Conservation (phyloP, 495 filamentous ascomycete genomes). For the Neurospora sp. region DNA sequence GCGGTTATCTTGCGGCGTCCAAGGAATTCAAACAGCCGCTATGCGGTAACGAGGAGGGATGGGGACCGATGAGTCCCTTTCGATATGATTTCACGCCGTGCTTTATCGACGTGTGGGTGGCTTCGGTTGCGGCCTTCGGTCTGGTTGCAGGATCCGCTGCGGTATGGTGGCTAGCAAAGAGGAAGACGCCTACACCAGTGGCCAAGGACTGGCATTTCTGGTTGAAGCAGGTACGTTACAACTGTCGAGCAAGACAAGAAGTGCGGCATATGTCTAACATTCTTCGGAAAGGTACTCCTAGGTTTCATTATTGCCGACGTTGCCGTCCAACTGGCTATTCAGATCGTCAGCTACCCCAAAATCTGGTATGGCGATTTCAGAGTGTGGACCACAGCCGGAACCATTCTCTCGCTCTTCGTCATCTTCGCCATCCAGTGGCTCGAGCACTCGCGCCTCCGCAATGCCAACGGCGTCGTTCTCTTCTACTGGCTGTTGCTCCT, state of each 20-base stretch:
- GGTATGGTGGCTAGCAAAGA: conserved; percentile 51
- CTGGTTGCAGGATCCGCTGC: conserved; percentile 66
- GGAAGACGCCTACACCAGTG: conserved; percentile 54
- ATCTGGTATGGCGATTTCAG: conserved; percentile 76
- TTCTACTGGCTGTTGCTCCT: conserved; percentile 94
- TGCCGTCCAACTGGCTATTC: conserved; percentile 62
- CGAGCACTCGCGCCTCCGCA: conserved; percentile 79
- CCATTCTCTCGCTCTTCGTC: conserved; percentile 65
- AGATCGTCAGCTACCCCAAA: conserved; percentile 58
- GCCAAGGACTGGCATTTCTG: conserved; percentile 93
- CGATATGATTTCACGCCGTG: conserved; percentile 94
- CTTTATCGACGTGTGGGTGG: conserved; percentile 81
- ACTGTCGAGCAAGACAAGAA: background rate
- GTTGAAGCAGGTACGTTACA: conserved; percentile 63
- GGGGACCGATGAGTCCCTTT: conserved; percentile 79
- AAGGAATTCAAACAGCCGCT: conserved; percentile 48
- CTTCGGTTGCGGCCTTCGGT: conserved; percentile 64
- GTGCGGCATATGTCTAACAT: background rate
- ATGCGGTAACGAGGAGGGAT: conserved; percentile 83
- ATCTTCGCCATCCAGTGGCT: conserved; percentile 84
- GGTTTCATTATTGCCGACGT: conserved; percentile 56
- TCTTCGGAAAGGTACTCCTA: conserved; percentile 48
- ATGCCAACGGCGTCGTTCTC: conserved; percentile 85
- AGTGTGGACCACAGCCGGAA: conserved; percentile 78
- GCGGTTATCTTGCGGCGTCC: conserved; percentile 36